A percentile compares a stretch with the other conserved stretches of the same genome.
phyloP scores from a whole-genome alignment of 345 rosid species.

The Angophora floribunda region DNA sequence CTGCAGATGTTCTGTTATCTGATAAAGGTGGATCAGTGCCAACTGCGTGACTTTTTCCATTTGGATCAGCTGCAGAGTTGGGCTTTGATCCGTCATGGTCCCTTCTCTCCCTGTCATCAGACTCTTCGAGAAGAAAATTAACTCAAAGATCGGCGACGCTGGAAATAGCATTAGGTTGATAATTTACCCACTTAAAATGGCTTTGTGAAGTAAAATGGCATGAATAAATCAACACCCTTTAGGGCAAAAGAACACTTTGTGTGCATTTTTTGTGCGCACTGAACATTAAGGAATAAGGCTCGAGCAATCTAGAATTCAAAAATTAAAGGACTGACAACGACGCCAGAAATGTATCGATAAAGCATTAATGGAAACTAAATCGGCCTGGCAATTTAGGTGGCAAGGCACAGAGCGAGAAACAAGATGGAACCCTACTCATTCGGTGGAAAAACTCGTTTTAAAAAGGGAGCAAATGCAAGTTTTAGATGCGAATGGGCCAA shows the following conservation, averaged over 20 bases:
- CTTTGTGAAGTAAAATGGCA: neutral
- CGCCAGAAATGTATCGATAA: neutral
- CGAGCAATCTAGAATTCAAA: neutral
- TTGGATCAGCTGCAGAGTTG: constrained; percentile 8
- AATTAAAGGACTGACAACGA: neutral
- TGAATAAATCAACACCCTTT: neutral
- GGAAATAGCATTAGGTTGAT: neutral
- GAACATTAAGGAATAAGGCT: neutral
- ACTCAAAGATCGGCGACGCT: constrained; percentile 69
- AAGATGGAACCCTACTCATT: neutral
- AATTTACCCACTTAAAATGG: neutral
- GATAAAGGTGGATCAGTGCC: neutral
- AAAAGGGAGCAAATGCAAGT: neutral
- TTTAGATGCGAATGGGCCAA: neutral
- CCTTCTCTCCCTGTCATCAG: constrained; percentile 65
- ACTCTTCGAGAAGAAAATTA: constrained; percentile 92
- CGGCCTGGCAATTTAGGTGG: neutral
- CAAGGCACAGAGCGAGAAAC: neutral
- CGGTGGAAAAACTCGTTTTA: neutral
- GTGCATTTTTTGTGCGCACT: neutral
- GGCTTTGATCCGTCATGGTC: constrained; percentile 27
- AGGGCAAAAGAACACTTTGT: neutral
- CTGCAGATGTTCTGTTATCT: neutral
- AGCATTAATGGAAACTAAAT: neutral
- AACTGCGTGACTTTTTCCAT: constrained; percentile 20